Evolutionary conservation across 1,284 basidiomycete species (phyloP).

Genomic region (Microbotryum scabiosae): DNA sequence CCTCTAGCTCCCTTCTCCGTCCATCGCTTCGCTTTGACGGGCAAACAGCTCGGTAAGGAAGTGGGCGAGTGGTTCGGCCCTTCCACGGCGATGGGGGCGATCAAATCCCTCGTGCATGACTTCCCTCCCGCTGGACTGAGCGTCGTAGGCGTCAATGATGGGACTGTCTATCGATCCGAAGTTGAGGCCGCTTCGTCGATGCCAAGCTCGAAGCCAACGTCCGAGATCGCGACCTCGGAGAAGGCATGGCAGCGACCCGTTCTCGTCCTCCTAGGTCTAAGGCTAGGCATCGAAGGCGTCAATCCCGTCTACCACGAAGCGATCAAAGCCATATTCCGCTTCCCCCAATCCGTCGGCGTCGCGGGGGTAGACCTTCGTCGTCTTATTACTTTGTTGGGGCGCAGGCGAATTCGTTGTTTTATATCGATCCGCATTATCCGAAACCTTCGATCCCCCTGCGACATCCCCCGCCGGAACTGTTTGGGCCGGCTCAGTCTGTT

Average conservation of each 20-base stretch:
- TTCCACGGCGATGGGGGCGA: constrained; percentile 88
- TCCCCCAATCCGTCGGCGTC: constrained; percentile 92
- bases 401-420: constrained; percentile 83
- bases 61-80: constrained; percentile 98
- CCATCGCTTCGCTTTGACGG: constrained; percentile 89
- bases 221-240: background rate
- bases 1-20: constrained; percentile 88
- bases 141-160: constrained; percentile 74
- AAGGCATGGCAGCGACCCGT: constrained; percentile 71
- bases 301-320: constrained; percentile 91
- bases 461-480: constrained; percentile 1
- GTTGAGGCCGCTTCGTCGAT: constrained; percentile 67
- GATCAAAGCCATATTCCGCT: constrained; percentile 82
- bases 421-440: constrained; percentile 90
- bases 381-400: constrained; percentile 96
- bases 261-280: constrained; percentile 72
- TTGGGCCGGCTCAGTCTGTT: background rate
- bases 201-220: constrained; percentile 15
- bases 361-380: constrained; percentile 85
- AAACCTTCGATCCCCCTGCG: constrained; percentile 70
- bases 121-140: constrained; percentile 75
- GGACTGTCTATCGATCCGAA: constrained; percentile 74
- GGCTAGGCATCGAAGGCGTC: constrained; percentile 84
- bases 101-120: constrained; percentile 72
- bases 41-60: constrained; percentile 80